These are phyloP conservation scores for Fusarium setosum DNA, from an alignment of 2,329 filamentous ascomycete species.

Conservation along the genomic window DNA sequence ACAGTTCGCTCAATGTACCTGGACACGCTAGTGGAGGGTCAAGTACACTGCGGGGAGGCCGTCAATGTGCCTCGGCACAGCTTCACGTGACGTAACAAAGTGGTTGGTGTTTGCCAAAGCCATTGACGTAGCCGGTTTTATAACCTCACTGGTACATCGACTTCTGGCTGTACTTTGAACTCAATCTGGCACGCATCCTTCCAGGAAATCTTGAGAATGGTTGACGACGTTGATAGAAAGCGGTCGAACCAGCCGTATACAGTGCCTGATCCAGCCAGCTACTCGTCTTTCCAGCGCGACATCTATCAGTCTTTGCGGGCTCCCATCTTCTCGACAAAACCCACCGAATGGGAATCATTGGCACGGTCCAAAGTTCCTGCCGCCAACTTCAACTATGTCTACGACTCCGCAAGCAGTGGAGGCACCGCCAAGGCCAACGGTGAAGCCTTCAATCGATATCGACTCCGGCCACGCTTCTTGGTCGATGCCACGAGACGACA, in stretches of 20 bases:
- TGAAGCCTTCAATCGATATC: constrained; percentile 64
- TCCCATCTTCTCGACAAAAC: constrained; percentile 34
- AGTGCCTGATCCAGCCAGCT: constrained; percentile 30
- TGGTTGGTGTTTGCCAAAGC: too few relatives aligned
- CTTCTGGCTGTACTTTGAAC: too few relatives aligned
- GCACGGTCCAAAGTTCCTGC: constrained; percentile 30
- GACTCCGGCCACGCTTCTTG: constrained; percentile 65
- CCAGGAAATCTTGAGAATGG: too few relatives aligned
- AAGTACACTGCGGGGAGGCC: too few relatives aligned
- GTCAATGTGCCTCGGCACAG: too few relatives aligned
- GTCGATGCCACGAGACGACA: constrained; percentile 56
- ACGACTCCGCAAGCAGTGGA: constrained; percentile 71
- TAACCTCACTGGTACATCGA: too few relatives aligned
- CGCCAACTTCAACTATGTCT: constrained; percentile 66
- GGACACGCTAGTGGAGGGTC: too few relatives aligned
- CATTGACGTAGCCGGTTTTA: too few relatives aligned
- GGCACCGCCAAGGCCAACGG: constrained; percentile 71
- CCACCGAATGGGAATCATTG: constrained; percentile 34
- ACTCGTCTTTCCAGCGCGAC: constrained; percentile 36
- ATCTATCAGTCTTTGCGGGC: constrained; percentile 39
- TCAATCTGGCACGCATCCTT: too few relatives aligned
- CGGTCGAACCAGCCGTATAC: constrained; percentile 12
- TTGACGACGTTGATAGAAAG: too few relatives aligned
- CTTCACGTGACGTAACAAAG: too few relatives aligned
- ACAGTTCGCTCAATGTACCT: too few relatives aligned